phyloP scores from a whole-genome alignment of 2,329 filamentous ascomycete genomes.

The Colletotrichum zoysiae region DNA sequence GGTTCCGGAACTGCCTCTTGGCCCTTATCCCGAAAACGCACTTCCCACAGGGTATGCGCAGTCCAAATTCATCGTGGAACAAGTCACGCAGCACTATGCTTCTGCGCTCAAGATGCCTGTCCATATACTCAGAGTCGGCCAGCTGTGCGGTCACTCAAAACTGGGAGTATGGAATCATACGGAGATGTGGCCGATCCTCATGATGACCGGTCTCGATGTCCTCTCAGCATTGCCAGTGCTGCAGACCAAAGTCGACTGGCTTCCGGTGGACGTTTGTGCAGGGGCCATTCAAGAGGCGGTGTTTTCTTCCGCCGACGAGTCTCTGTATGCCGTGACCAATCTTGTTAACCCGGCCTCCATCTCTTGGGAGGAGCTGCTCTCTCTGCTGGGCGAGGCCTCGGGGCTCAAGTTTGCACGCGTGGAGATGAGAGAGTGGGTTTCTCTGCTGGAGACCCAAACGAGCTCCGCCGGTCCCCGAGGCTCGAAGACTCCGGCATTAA shows the following conservation, averaged over 20 bases:
- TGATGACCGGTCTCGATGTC: conserved; percentile 10
- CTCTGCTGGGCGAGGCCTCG: not conserved
- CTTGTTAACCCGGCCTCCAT: conserved; percentile 6
- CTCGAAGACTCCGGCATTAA: conserved; percentile 8
- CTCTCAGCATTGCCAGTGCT: conserved; percentile 19
- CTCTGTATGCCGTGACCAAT: not conserved
- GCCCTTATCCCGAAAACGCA: not conserved
- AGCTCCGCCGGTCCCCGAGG: not conserved
- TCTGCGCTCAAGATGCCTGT: not conserved
- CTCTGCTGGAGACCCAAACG: not conserved
- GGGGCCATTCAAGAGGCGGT: not conserved
- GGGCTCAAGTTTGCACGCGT: not conserved
- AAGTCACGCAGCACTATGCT: conserved; percentile 16
- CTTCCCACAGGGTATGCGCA: conserved; percentile 30
- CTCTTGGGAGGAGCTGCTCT: conserved; percentile 2
- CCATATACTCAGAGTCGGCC: conserved; percentile 17
- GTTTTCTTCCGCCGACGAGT: not conserved
- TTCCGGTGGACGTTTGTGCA: conserved; percentile 29
- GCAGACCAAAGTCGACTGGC: conserved; percentile 27
- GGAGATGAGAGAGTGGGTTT: conserved; percentile 20
- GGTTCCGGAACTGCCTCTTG: conserved; percentile 9
- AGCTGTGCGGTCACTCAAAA: conserved; percentile 14
- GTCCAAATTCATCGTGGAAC: conserved; percentile 33
- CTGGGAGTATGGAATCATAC: conserved; percentile 28
- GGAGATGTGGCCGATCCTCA: conserved; percentile 35